Conservation (phyloP, 129 eudicot genomes). For the Tanacetum coccineum region DNA sequence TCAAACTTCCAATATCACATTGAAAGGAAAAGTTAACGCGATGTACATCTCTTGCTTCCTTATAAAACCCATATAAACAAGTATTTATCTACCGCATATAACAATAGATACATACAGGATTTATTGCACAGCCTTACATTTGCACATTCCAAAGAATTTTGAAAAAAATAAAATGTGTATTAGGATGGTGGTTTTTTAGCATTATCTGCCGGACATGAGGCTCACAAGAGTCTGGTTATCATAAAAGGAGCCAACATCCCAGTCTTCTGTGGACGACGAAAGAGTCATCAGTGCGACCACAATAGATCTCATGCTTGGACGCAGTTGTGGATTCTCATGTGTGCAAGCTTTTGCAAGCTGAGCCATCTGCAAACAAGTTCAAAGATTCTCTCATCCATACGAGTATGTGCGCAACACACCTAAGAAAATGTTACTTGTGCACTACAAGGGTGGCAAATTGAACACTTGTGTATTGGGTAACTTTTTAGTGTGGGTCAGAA, state of each 20-base stretch:
- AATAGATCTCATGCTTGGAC: conserved; percentile 90
- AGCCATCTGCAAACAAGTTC: conserved; percentile 51
- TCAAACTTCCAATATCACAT: no score
- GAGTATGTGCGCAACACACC: neutral
- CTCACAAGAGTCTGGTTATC: conserved; percentile 60
- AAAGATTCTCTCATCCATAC: neutral
- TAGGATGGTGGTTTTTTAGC: neutral
- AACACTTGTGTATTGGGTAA: no score
- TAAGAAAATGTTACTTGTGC: no score
- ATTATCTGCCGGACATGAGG: conserved; percentile 68
- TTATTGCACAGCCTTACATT: neutral
- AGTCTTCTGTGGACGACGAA: conserved; percentile 67
- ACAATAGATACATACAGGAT: conserved; percentile 4
- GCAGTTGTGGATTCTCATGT: conserved; percentile 66
- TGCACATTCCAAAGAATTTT: conserved; percentile 22
- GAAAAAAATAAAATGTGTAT: neutral
- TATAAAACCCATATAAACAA: neutral
- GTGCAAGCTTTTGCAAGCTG: conserved; percentile 91
- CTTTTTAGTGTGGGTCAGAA: no score
- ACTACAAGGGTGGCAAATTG: no score
- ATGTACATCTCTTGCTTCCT: neutral
- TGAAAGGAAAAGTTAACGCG: no score
- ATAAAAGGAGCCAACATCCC: conserved; percentile 66
- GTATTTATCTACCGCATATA: neutral
- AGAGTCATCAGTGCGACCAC: conserved; percentile 90